Evolutionary conservation across 169 alveolate genomes (phyloP), one percentile per base, ranked within the genome.

Genomic region (Ichthyophthirius multifiliis): DNA sequence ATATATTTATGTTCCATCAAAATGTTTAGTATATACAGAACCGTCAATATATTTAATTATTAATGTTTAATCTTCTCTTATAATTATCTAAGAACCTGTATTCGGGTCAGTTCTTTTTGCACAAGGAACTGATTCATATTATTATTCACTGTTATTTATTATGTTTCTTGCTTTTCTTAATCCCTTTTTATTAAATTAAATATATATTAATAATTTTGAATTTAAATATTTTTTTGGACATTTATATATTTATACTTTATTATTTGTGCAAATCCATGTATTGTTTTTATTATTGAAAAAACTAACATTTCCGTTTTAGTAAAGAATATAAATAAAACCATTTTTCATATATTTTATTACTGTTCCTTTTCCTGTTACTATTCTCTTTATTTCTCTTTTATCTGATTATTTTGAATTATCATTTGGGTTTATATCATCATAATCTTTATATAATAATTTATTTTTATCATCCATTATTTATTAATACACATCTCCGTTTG

Each of bases 101-200:
- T 91, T 95, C 23, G 96, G 95, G 46, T 94, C 97, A 39, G 76
- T 90, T 75, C 92, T 87, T 13, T 79, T 84, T 2, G 94, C 92
- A n/a, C 93, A 89, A 3, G 94, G 93, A 20, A 94, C 82, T 39
- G 83, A 76, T 16, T 90, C 94, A 1, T 88, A 23, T 35, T 86
- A 87, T 75, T 80, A 84, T 35, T 79, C 78, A 47, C 41, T 46
- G 3, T 27, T n/a, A 13, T 79, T 62, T 44, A 37, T 27, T 41
- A 35, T 74, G 62, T 86, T 74, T 83, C 76, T 84, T 76, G 62
- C 41, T 27, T 65, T 23, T 65, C 82, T 71, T 83, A 74, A 35
- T 48, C 85, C 74, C 82, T 78, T 81, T 55, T 89, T 91, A 41
- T 77, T n/a, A n/a, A n/a, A n/a, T n/a, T n/a, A n/a, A n/a, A n/a